A percentile compares a stretch with the other conserved stretches of the same genome.
Evolutionary conservation across 192 early-diverging fungal genomes (phyloP).

Genomic region (Umbelopsis sp.): DNA sequence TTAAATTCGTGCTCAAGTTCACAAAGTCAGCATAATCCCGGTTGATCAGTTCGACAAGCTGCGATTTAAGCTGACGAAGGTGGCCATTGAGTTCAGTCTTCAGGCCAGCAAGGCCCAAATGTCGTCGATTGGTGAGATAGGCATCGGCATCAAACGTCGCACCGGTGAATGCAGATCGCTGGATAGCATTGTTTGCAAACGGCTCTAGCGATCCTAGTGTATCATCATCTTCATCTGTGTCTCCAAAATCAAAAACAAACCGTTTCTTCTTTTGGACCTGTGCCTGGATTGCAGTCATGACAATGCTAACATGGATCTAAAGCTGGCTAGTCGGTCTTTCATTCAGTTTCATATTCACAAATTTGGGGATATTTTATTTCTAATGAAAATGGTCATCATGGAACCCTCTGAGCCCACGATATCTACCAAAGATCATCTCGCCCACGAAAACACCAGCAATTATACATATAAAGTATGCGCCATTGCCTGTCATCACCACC

Average conservation of each 20-base stretch:
- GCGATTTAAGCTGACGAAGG: slow-evolving; percentile 66
- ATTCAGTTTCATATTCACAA: not conserved
- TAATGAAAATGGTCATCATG: slow-evolving; percentile 24
- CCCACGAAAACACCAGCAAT: slow-evolving; percentile 53
- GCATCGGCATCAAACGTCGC: slow-evolving; percentile 58
- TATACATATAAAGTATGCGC: slow-evolving; percentile 50
- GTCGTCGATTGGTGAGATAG: slow-evolving; percentile 66
- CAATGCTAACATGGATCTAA: not conserved
- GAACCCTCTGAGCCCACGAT: slow-evolving; percentile 26
- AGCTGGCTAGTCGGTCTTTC: not conserved
- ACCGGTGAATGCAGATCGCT: slow-evolving; percentile 33
- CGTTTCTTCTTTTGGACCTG: slow-evolving; percentile 14
- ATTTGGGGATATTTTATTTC: slow-evolving; percentile 1
- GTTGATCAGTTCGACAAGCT: slow-evolving; percentile 80
- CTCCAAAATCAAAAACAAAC: slow-evolving; percentile 23
- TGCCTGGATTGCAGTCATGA: not conserved
- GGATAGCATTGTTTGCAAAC: slow-evolving; percentile 33
- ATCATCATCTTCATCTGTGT: slow-evolving; percentile 32
- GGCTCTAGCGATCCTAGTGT: slow-evolving; percentile 24
- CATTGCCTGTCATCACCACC: slow-evolving; percentile 57
- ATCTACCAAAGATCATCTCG: slow-evolving; percentile 54
- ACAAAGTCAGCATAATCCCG: slow-evolving; percentile 83
- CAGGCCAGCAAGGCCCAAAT: slow-evolving; percentile 67
- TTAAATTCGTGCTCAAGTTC: slow-evolving; percentile 76
- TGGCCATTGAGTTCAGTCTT: slow-evolving; percentile 61